Evolutionary conservation across 2,329 filamentous ascomycete genomes (phyloP).

Genomic region (Talaromyces rugulosus): DNA sequence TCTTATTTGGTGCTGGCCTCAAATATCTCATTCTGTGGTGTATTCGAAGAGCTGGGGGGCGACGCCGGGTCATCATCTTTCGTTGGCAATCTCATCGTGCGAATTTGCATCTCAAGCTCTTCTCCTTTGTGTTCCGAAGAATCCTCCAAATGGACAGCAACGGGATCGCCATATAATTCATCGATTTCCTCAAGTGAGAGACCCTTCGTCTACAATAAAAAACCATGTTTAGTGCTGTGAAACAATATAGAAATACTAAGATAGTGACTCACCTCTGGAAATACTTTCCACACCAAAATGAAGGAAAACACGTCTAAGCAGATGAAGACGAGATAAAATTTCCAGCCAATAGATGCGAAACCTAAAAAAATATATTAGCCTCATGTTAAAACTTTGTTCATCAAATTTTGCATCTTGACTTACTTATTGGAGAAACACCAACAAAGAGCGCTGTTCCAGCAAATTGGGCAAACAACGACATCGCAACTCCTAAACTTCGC

Average conservation of each 20-base stretch:
- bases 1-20: neutral
- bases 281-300: neutral
- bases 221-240: conserved; percentile 46
- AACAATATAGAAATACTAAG: conserved; percentile 35
- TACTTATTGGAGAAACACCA: neutral
- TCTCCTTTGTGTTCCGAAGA: neutral
- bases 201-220: conserved; percentile 23
- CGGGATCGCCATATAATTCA: conserved; percentile 19
- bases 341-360: neutral
- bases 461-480: neutral
- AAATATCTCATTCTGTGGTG: neutral
- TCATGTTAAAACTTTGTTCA: neutral
- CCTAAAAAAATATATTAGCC: neutral
- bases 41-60: neutral
- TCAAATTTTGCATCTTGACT: neutral
- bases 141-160: neutral
- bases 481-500: neutral
- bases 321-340: neutral
- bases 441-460: neutral
- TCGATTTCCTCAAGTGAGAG: conserved; percentile 30
- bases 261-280: neutral
- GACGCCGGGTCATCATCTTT: neutral
- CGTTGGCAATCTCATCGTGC: neutral
- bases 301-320: neutral
- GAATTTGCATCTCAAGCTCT: neutral